Percentiles rank a stretch among this genome's conserved stretches.
These are phyloP conservation scores for Dimargaris verticillata DNA, from an alignment of 192 early-diverging fungal genomes.

Conservation along the genomic window DNA sequence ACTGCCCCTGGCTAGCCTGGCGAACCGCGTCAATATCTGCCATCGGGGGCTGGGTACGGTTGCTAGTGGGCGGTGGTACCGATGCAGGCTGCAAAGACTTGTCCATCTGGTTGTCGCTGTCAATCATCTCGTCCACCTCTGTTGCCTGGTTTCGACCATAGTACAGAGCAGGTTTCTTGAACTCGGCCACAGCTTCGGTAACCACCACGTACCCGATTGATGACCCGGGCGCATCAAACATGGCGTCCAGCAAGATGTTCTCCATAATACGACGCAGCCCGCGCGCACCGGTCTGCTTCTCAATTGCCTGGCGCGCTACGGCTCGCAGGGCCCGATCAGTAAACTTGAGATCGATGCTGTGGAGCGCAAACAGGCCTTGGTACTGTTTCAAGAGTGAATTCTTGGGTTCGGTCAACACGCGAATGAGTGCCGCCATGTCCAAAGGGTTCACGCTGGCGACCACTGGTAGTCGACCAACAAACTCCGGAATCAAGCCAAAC, in stretches of 20 bases:
- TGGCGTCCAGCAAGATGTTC: conserved; percentile 55
- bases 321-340: conserved; percentile 44
- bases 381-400: conserved; percentile 73
- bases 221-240: conserved; percentile 66
- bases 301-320: conserved; percentile 57
- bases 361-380: conserved; percentile 49
- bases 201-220: conserved; percentile 56
- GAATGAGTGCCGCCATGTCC: conserved; percentile 44
- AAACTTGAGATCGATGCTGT: conserved; percentile 51
- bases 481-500: conserved; percentile 79
- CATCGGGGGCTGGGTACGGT: no score
- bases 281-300: conserved; percentile 74
- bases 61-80: no score
- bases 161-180: conserved; percentile 43
- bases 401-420: conserved; percentile 63
- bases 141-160: conserved; percentile 32
- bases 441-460: conserved; percentile 58
- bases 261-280: conserved; percentile 77
- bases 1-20: no score
- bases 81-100: no score
- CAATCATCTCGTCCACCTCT: conserved; percentile 23
- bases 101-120: no score
- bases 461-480: conserved; percentile 77
- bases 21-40: no score
- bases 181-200: conserved; percentile 40